Evolutionary conservation across 2,329 filamentous ascomycete genomes (phyloP).

Genomic region (Monosporascus sp.): DNA sequence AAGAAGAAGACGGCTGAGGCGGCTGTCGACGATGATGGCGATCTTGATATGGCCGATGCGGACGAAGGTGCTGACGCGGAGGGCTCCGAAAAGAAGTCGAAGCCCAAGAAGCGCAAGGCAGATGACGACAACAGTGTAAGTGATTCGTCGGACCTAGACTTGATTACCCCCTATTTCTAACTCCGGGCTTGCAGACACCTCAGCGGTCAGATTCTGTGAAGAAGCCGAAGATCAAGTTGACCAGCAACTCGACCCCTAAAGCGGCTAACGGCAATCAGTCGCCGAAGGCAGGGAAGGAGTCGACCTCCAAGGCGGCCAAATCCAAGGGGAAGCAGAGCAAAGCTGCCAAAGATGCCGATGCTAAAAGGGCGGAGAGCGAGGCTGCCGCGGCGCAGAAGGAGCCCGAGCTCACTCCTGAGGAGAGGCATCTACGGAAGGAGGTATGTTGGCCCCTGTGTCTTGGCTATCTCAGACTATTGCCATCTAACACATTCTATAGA

Average conservation of each 20-base stretch:
- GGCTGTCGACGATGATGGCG: conserved; percentile 49
- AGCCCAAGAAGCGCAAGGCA: conserved; percentile 81
- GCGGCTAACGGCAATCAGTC: conserved; percentile 56
- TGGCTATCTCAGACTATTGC: conserved; percentile 28
- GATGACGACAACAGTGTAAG: conserved; percentile 67
- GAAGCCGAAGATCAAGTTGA: conserved; percentile 64
- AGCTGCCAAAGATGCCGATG: conserved; percentile 30
- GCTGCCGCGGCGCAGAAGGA: conserved; percentile 40
- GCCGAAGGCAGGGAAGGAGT: conserved; percentile 26
- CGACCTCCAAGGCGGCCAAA: conserved; percentile 50
- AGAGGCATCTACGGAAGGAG: conserved; percentile 55
- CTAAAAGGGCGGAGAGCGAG: conserved; percentile 51
- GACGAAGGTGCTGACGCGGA: conserved; percentile 46
- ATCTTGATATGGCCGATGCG: conserved; percentile 56
- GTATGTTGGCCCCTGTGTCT: conserved; percentile 29
- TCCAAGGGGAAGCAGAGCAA: conserved; percentile 50
- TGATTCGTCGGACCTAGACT: conserved; percentile 1
- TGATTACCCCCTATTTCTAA: conserved; percentile 3
- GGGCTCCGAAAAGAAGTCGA: conserved; percentile 33
- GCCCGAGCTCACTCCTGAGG: conserved; percentile 51
- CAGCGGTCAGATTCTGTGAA: conserved; percentile 57
- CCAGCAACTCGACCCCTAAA: conserved; percentile 63
- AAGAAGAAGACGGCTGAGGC: conserved; percentile 45
- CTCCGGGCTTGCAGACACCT: conserved; percentile 38
- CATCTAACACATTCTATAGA: conserved; percentile 34